Evolutionary conservation across 1,284 basidiomycete species (phyloP).

Genomic region (Tilletia setariae): DNA sequence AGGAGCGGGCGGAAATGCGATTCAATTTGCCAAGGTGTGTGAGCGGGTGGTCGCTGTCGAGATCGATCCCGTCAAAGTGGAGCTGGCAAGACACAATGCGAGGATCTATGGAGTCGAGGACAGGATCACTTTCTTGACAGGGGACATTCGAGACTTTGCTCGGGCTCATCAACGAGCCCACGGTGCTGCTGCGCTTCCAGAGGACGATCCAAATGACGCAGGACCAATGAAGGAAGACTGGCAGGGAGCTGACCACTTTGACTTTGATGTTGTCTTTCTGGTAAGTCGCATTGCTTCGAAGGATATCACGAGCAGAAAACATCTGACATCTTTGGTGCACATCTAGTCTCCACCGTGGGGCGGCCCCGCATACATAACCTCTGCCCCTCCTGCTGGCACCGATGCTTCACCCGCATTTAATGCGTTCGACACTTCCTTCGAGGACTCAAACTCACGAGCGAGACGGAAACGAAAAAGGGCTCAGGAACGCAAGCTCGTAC

Average conservation of each 20-base stretch:
- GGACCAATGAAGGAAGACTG: conserved; percentile 40
- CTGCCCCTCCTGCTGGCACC: too few species aligned
- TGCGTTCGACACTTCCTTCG: neutral
- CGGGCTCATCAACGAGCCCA: conserved; percentile 36
- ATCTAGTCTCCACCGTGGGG: conserved; percentile 4
- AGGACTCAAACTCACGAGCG: neutral
- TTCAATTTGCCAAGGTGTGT: conserved; percentile 93
- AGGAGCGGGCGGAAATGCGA: conserved; percentile 95
- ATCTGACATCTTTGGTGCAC: conserved; percentile 27
- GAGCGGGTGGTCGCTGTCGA: conserved; percentile 79
- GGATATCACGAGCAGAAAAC: conserved; percentile 26
- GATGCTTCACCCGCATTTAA: neutral
- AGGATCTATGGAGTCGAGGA: conserved; percentile 87
- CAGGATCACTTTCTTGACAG: conserved; percentile 87
- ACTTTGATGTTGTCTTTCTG: conserved; percentile 32
- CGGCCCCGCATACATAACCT: neutral
- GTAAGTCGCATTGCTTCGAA: conserved; percentile 32
- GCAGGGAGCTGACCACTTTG: conserved; percentile 25
- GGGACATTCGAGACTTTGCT: conserved; percentile 79
- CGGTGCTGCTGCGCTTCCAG: neutral
- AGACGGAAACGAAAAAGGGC: too few species aligned
- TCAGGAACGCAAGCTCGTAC: too few species aligned
- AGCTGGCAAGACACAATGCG: conserved; percentile 82
- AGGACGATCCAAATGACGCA: conserved; percentile 20
- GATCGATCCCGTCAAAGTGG: conserved; percentile 74